Evolutionary conservation across 176 grass and related monocot species (phyloP).

Genomic region (Puccinellia tenuiflora): DNA sequence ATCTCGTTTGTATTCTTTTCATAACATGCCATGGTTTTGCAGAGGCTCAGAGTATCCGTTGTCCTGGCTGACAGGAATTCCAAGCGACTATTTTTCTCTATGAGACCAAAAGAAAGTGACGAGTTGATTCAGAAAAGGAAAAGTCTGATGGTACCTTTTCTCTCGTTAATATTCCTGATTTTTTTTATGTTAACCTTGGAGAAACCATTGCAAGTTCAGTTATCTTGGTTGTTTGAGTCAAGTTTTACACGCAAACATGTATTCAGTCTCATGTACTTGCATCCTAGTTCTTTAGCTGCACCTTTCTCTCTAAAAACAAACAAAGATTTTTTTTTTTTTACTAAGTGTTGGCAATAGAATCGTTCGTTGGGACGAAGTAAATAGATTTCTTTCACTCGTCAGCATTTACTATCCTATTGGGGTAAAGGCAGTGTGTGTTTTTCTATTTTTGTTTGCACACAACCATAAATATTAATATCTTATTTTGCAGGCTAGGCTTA

Average conservation of each 20-base stretch:
- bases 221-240: neutral
- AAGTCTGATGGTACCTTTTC: slow-evolving; percentile 74
- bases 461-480: slow-evolving; percentile 2
- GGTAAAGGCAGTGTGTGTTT: neutral
- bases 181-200: neutral
- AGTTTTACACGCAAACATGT: neutral
- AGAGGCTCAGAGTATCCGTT: slow-evolving; percentile 75
- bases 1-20: neutral
- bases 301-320: neutral
- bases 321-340: neutral
- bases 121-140: slow-evolving; percentile 83
- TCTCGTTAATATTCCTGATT: slow-evolving; percentile 7
- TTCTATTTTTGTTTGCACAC: neutral
- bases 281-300: neutral
- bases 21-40: slow-evolving; percentile 26
- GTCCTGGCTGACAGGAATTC: slow-evolving; percentile 69
- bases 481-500: slow-evolving; percentile 76
- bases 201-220: neutral
- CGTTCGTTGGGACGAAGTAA: neutral
- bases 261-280: neutral
- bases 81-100: slow-evolving; percentile 75
- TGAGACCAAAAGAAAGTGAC: slow-evolving; percentile 69
- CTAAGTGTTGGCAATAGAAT: neutral
- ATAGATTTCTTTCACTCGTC: neutral
- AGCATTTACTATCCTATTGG: neutral